phyloP scores from a whole-genome alignment of 1,284 basidiomycete species.

The Trichosporon asahii region DNA sequence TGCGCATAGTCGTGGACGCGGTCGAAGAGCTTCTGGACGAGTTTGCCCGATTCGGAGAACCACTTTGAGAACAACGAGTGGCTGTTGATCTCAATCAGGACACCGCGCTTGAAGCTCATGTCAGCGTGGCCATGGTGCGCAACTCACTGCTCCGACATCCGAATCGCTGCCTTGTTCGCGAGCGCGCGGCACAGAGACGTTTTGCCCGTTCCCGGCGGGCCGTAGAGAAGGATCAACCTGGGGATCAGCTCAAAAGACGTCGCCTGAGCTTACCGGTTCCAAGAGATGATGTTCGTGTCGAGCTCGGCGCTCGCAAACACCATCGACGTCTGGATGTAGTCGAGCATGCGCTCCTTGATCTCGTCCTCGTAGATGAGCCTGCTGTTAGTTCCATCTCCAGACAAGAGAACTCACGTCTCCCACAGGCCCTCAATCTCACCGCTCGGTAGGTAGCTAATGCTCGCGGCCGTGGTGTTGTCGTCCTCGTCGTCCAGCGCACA shows the following conservation, averaged over 20 bases:
- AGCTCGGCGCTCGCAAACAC: constrained; percentile 83
- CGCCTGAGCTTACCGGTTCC: constrained; percentile 66
- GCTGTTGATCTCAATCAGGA: constrained; percentile 94
- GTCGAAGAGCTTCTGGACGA: constrained; percentile 89
- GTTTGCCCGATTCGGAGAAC: constrained; percentile 98
- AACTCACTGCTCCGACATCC: constrained; percentile 71
- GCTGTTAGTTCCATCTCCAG: not conserved
- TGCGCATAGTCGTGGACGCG: constrained; percentile 82
- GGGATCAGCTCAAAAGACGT: not conserved
- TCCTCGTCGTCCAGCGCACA: constrained; percentile 60
- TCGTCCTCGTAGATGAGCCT: constrained; percentile 85
- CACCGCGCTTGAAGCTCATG: constrained; percentile 73
- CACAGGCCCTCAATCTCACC: constrained; percentile 82
- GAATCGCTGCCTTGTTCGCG: constrained; percentile 91
- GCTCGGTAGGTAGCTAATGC: constrained; percentile 79
- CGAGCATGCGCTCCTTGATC: constrained; percentile 81
- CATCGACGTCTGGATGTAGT: constrained; percentile 91
- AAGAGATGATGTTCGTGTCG: constrained; percentile 87
- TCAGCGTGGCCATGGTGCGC: not conserved
- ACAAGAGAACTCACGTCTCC: constrained; percentile 53
- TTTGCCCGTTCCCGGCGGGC: constrained; percentile 97
- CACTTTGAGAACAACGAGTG: constrained; percentile 93
- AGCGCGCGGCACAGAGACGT: constrained; percentile 91
- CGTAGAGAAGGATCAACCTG: constrained; percentile 83
- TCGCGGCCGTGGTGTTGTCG: constrained; percentile 77